These are phyloP conservation scores for Mycena indigotica DNA, from an alignment of 768 basidiomycete genomes.

Conservation along the genomic window DNA sequence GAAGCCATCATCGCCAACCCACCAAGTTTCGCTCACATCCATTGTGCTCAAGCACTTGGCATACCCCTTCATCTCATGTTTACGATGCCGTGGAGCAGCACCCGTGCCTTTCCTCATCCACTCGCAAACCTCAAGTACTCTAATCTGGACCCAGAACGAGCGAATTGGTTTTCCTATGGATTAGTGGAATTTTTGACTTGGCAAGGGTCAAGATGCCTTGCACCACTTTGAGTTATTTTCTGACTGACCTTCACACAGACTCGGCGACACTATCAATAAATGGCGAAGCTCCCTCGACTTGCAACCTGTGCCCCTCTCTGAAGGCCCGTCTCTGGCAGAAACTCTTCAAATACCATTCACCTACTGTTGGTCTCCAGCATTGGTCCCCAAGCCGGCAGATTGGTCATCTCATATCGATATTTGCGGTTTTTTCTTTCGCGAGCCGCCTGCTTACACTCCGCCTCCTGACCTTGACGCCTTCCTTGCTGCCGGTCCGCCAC, in stretches of 20 bases:
- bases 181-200: slow-evolving; percentile 46
- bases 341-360: slow-evolving; percentile 43
- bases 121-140: slow-evolving; percentile 44
- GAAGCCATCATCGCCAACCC: slow-evolving; percentile 53
- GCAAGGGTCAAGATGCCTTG: slow-evolving; percentile 34
- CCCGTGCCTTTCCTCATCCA: slow-evolving; percentile 44
- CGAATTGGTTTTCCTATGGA: slow-evolving; percentile 45
- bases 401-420: slow-evolving; percentile 47
- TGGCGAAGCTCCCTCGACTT: slow-evolving; percentile 42
- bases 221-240: not conserved
- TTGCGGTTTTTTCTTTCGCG: slow-evolving; percentile 46
- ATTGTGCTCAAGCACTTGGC: slow-evolving; percentile 48
- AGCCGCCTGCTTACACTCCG: slow-evolving; percentile 36
- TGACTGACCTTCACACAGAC: slow-evolving; percentile 27
- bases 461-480: slow-evolving; percentile 35
- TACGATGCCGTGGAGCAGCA: slow-evolving; percentile 32
- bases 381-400: slow-evolving; percentile 45
- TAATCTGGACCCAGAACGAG: slow-evolving; percentile 41
- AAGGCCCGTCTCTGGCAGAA: slow-evolving; percentile 40
- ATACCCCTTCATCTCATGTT: slow-evolving; percentile 33
- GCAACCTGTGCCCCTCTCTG: slow-evolving; percentile 34
- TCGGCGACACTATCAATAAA: slow-evolving; percentile 46
- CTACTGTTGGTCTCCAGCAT: slow-evolving; percentile 41
- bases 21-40: slow-evolving; percentile 50
- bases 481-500: slow-evolving; percentile 35